phyloP scores from a whole-genome alignment of 345 rosid genomes.

The Syzygium grande region DNA sequence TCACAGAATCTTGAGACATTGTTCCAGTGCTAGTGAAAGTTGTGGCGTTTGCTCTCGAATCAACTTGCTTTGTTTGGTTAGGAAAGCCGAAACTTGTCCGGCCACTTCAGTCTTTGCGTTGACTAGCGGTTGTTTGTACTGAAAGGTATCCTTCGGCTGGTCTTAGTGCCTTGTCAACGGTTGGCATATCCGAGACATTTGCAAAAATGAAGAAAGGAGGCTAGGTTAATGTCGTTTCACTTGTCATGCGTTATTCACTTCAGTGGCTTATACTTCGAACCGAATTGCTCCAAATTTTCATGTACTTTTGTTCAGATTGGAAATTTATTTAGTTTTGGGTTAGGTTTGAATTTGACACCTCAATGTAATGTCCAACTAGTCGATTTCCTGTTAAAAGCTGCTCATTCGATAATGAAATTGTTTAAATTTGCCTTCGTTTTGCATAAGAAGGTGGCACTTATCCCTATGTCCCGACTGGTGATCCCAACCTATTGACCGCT shows the following conservation, averaged over 20 bases:
- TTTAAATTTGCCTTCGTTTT: neutral
- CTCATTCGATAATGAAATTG: neutral
- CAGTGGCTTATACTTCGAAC: neutral
- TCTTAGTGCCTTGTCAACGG: slow-evolving; percentile 22
- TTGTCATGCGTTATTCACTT: neutral
- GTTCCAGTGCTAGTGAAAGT: neutral
- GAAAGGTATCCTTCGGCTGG: slow-evolving; percentile 41
- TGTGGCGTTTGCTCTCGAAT: slow-evolving; percentile 28
- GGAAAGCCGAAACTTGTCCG: slow-evolving; percentile 18
- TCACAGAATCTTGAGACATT: neutral
- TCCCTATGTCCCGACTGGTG: slow-evolving; percentile 93
- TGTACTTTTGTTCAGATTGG: neutral
- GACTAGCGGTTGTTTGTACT: slow-evolving; percentile 16
- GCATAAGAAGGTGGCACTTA: slow-evolving; percentile 56
- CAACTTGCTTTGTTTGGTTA: slow-evolving; percentile 14
- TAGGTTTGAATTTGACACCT: neutral
- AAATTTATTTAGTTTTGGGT: neutral
- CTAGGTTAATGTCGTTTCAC: slow-evolving; percentile 29
- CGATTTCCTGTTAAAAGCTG: neutral
- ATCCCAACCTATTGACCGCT: slow-evolving; percentile 89
- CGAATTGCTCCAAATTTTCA: neutral
- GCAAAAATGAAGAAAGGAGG: slow-evolving; percentile 49
- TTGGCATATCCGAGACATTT: slow-evolving; percentile 57
- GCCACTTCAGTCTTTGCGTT: slow-evolving; percentile 4
- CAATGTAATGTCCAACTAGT: neutral